Base-by-base conservation (phyloP, 192 early-diverging fungal genomes). In the Entomortierella beljakovae region DNA sequence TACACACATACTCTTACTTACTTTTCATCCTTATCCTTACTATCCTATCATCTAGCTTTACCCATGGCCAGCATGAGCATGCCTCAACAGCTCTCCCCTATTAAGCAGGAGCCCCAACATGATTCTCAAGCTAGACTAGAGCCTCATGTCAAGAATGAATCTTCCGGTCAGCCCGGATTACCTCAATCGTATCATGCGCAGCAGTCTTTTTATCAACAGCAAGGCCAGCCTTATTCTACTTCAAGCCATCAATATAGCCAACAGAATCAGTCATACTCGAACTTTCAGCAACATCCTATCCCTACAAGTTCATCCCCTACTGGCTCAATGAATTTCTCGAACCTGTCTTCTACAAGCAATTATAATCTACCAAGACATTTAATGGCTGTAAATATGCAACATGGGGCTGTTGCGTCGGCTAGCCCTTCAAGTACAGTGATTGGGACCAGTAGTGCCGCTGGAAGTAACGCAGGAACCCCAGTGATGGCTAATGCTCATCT, bases 341-440 rank as follows among this genome's bases (percentile, higher is more conserved):
- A 37, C 54, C 11, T 68, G 55, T 23, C 65, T 43, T n/a, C 64
- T 10, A 46, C 70, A 22, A 33, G 40, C 34, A 64, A 57, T 38
- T 76, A 76, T 49, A 68, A 57, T 37, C 57, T 76, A 42, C 52
- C n/a, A 40, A 38, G 65, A 29, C 74, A 69, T 37, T 34, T 77
- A 59, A 48, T 69, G 46, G 66, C 51, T 56, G 50, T 77, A 56
- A 69, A 66, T 32, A 76, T 76, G 71, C 64, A 60, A 22, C 61
- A 57, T 31, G n/a, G n/a, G 18, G 25, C 38, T 32, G 23, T 43
- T 51, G 54, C 49, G 37, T 62, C 68, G 1, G 54, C 57, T 26
- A 38, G 51, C 29, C 54, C 68, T 26, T 29, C 42, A 20, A 5
- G 33, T 23, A 53, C 40, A 25, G 15, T 18, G 9, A 61, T 33